Conservation (phyloP, 2,329 filamentous ascomycete genomes). For the Hypocreales sp. region DNA sequence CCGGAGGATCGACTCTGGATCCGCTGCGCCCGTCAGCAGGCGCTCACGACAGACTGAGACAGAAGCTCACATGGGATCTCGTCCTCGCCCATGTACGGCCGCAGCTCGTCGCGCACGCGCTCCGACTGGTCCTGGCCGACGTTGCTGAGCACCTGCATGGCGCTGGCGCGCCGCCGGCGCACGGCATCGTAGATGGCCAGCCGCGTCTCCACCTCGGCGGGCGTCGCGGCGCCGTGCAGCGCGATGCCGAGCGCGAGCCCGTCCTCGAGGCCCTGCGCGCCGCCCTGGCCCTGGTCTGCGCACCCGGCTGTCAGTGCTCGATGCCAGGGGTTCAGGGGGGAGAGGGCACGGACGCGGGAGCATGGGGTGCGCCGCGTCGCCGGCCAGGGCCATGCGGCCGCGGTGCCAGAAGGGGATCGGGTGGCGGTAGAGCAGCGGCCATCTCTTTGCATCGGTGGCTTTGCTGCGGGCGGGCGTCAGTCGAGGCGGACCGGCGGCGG, state of each 20-base stretch:
- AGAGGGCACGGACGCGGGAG: conserved; percentile 14
- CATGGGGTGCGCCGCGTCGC: conserved; percentile 23
- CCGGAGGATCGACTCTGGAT: background rate
- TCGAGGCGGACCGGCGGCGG: too few relatives aligned
- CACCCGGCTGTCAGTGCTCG: background rate
- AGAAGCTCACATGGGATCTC: conserved; percentile 4
- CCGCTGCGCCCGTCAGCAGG: too few relatives aligned
- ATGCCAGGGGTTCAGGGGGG: background rate
- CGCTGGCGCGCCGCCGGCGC: conserved; percentile 14
- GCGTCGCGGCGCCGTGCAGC: conserved; percentile 8
- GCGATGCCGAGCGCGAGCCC: conserved; percentile 15
- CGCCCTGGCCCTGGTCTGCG: conserved; percentile 22
- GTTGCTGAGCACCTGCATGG: conserved; percentile 23
- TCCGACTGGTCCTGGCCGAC: conserved; percentile 16
- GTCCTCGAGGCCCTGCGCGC: conserved; percentile 19
- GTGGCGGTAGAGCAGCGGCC: conserved; percentile 17
- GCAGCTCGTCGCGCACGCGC: conserved; percentile 12
- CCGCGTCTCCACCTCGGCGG: conserved; percentile 8
- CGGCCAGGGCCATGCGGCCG: conserved; percentile 15
- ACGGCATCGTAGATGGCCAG: conserved; percentile 11
- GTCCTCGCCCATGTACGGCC: conserved; percentile 11
- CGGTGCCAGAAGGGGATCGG: conserved; percentile 17
- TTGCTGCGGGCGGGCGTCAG: conserved; percentile 9
- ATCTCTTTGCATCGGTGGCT: conserved; percentile 17
- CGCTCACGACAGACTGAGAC: background rate